Base-by-base conservation (phyloP, 805 yeast species). In the Sugiyamaella floridensis region DNA sequence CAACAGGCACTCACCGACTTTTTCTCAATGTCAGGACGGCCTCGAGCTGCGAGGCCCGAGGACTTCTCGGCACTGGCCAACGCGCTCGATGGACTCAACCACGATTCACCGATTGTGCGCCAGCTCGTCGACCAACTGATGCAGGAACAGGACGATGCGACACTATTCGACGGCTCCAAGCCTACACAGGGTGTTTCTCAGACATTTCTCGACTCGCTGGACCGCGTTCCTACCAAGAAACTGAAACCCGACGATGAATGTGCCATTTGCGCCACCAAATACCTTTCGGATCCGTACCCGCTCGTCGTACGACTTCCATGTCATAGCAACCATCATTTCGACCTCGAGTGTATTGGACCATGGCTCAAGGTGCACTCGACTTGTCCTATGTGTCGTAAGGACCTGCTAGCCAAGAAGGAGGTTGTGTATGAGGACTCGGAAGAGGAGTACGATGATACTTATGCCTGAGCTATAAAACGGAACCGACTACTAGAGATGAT, bases 311-410 rank as follows among this genome's bases (percentile, higher is more conserved):
- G 77, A 59, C 73, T 90, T 22, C 84, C 83, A 2, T 90, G 98
- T 67, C 73, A 75, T 41, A 64, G 70, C 7, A 76, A 73, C 40
- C 98, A 90, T 67, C 76, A 76, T 43, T 90, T 86, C 67, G 98
- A 90, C 65, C 72, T 89, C 58, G 97, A 92, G 59, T 90, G 97
- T 66, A 82, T 92, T 40, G 84, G 85, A 0, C 93, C 95, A 0
- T 90, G 98, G 98, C 73, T 92, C 49, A 79, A 80, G 57, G 72
- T 81, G 47, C 65, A 67, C 51, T 58, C 72, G 10, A 71, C 73
- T 2, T 90, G 98, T 63, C 98, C 98, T 0, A 67, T 92, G 61
- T 92, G 97, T 64, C 75, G 98, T 58, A 80, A 77, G 55, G 83
- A 89, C 62, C 79, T 90, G 22, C 65, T 78, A 18, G 78, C 74